These are phyloP conservation scores for Suillus decipiens DNA, from an alignment of 768 basidiomycete species.

Conservation along the genomic window DNA sequence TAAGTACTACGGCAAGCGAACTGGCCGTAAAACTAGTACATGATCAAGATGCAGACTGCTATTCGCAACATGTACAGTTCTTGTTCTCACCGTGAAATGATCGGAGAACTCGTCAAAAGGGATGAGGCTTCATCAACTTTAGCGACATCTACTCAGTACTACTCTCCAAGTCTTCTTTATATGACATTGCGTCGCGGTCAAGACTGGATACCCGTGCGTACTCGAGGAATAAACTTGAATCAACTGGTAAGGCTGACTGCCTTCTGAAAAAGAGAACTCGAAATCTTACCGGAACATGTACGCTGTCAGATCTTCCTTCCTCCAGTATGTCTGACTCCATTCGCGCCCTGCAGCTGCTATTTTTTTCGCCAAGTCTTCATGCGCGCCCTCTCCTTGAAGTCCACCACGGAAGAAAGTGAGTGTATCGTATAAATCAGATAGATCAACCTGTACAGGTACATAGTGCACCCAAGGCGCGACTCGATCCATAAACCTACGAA, in stretches of 20 bases:
- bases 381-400: conserved; percentile 54
- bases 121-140: neutral
- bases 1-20: no score
- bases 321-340: conserved; percentile 62
- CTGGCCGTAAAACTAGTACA: no score
- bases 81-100: neutral
- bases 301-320: conserved; percentile 58
- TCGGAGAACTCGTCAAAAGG: neutral
- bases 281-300: conserved; percentile 55
- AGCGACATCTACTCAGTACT: neutral
- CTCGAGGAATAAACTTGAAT: conserved; percentile 47
- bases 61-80: no score
- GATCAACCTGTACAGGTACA: conserved; percentile 65
- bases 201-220: conserved; percentile 51
- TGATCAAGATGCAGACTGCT: no score
- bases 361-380: conserved; percentile 57
- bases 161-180: conserved; percentile 13
- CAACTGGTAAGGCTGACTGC: neutral
- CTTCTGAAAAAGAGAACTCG: neutral
- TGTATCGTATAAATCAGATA: conserved; percentile 69
- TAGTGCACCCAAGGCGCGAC: conserved; percentile 75
- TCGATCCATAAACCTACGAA: conserved; percentile 54
- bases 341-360: conserved; percentile 58
- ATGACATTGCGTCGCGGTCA: conserved; percentile 44
- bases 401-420: conserved; percentile 74